Percentiles rank a stretch among this genome's conserved stretches.
Evolutionary conservation across 2,329 filamentous ascomycete species (phyloP).

Genomic region (Aspergillus terreus): DNA sequence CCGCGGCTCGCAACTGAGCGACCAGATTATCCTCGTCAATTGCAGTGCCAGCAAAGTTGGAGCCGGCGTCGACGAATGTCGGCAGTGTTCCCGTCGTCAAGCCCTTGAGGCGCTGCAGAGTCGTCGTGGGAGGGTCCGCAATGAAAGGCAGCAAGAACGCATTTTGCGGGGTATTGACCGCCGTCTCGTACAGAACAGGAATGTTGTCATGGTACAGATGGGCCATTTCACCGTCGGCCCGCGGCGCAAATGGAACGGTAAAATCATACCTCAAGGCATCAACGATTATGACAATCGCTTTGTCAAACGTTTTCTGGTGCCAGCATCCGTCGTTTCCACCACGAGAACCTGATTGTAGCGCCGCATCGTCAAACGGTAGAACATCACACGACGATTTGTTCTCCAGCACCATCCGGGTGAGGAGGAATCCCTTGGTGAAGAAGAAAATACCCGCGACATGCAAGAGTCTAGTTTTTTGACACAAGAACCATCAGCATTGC

Average conservation of each 20-base stretch:
- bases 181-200: constrained; percentile 80
- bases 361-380: constrained; percentile 59
- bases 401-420: constrained; percentile 78
- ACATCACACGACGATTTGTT: constrained; percentile 67
- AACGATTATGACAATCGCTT: constrained; percentile 83
- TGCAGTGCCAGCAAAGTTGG: constrained; percentile 89
- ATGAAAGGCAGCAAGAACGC: constrained; percentile 93
- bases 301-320: constrained; percentile 91
- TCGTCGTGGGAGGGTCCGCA: constrained; percentile 91
- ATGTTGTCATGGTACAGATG: constrained; percentile 83
- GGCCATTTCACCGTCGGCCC: constrained; percentile 41
- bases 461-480: constrained; percentile 50
- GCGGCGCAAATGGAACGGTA: constrained; percentile 68
- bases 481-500: neutral
- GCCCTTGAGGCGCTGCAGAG: constrained; percentile 86
- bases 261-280: constrained; percentile 97
- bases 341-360: constrained; percentile 11
- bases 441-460: constrained; percentile 81
- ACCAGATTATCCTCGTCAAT: constrained; percentile 89
- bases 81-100: constrained; percentile 92
- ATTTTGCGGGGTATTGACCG: constrained; percentile 68
- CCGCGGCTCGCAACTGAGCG: constrained; percentile 59
- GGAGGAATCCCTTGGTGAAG: constrained; percentile 91
- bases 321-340: constrained; percentile 70
- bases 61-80: constrained; percentile 89